phyloP scores from a whole-genome alignment of 2,329 filamentous ascomycete genomes.

The Aureobasidium sp. region DNA sequence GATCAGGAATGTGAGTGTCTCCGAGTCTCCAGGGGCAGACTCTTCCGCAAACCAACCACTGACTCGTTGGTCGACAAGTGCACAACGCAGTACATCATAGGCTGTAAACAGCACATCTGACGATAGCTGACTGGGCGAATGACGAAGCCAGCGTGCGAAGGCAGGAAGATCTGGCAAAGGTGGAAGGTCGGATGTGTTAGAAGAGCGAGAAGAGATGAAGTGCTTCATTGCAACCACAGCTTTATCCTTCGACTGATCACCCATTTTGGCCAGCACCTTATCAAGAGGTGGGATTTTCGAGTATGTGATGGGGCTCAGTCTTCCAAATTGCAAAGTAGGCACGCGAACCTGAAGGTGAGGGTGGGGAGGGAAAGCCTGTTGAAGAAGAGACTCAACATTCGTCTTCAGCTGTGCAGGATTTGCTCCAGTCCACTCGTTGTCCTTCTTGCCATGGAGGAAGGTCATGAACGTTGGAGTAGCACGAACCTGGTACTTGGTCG shows the following conservation, averaged over 20 bases:
- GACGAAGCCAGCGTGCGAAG: conserved; percentile 55
- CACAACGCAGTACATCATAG: conserved; percentile 75
- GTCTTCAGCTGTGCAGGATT: conserved; percentile 58
- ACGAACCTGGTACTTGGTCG: conserved; percentile 56
- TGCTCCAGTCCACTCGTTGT: conserved; percentile 74
- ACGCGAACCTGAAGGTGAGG: conserved; percentile 64
- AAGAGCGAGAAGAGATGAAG: conserved; percentile 59
- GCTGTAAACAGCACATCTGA: conserved; percentile 65
- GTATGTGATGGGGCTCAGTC: conserved; percentile 63
- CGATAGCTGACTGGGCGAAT: conserved; percentile 47
- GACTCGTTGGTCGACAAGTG: conserved; percentile 68
- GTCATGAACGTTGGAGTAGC: conserved; percentile 87
- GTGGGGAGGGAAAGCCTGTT: conserved; percentile 68
- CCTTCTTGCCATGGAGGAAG: conserved; percentile 65
- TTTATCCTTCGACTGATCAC: conserved; percentile 48
- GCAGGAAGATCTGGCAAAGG: conserved; percentile 61
- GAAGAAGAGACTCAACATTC: conserved; percentile 65
- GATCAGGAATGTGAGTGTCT: conserved; percentile 55
- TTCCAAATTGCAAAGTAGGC: conserved; percentile 58
- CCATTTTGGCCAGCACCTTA: conserved; percentile 75
- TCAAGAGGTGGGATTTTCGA: conserved; percentile 71
- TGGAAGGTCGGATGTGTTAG: conserved; percentile 53
- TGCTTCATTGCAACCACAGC: conserved; percentile 56
- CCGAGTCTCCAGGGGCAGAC: conserved; percentile 27
- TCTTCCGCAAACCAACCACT: conserved; percentile 81